These are phyloP conservation scores for Paracamarosporium sp. DNA, from an alignment of 2,329 filamentous ascomycete genomes.

Conservation along the genomic window DNA sequence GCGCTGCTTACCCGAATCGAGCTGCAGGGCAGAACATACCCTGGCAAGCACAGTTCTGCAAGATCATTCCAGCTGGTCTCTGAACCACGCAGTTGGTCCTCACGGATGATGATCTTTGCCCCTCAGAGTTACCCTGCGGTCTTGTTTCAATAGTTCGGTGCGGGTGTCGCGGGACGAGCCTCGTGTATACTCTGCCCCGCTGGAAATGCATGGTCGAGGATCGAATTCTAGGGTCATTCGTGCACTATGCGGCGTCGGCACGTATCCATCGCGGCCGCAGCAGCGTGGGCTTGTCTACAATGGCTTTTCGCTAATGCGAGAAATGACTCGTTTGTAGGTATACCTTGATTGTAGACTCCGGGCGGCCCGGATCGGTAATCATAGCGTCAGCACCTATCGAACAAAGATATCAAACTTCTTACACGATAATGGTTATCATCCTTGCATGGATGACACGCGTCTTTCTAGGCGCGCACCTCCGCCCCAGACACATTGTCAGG, in stretches of 20 bases:
- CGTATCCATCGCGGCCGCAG: not conserved
- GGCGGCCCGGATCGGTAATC: not conserved
- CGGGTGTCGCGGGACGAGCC: conserved; percentile 4
- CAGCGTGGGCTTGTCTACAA: not conserved
- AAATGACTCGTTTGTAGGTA: not conserved
- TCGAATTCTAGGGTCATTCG: not conserved
- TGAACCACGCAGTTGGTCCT: conserved; percentile 1
- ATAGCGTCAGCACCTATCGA: not conserved
- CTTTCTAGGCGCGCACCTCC: not conserved
- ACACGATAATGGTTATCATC: not conserved
- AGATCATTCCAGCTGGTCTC: not conserved
- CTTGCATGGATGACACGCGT: not conserved
- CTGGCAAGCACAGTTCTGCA: not conserved
- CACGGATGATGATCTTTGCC: conserved; percentile 2
- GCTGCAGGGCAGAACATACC: not conserved
- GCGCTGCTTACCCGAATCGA: not conserved
- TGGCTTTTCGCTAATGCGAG: not conserved
- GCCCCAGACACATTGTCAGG: not conserved
- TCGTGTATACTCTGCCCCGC: not conserved
- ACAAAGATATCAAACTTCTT: not conserved
- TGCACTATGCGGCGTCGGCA: not conserved
- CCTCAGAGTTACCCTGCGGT: not conserved
- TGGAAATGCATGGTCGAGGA: not conserved
- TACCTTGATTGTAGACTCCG: not conserved
- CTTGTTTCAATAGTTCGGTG: conserved; percentile 2